Base-by-base conservation (phyloP, 176 grass and related monocot species). In the Phoenix dactylifera region DNA sequence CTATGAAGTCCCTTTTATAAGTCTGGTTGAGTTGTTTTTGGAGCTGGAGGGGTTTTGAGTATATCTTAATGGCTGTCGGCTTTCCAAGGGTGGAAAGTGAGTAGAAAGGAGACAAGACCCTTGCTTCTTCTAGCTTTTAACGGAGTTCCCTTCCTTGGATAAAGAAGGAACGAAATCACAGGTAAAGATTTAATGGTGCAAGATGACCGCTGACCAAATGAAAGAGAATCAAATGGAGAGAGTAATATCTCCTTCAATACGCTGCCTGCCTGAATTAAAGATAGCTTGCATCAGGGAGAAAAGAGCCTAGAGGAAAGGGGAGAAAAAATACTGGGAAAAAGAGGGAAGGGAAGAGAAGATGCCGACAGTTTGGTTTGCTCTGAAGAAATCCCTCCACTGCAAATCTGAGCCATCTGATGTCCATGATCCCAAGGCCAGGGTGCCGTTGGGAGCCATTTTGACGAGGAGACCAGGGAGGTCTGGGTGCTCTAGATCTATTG, bases 341-440 rank as follows among this genome's bases (percentile, higher is more conserved):
- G 59, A 55, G 60, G 54, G 66, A 44, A 57, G 6, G 44, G 68
- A 76, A 61, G 77, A 80, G 57, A 73, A 63, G 19, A 23, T 83
- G 49, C 93, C 93, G 19, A 88, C 81, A 22, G 85, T 88, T 50
- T 97, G 93, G 93, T 85, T 97, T 58, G 75, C 87, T 35, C 82
- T 97, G 1, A 97, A 85, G 73, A 87, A 64, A 63, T 97, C 93
- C 25, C 93, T 97, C 65, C 93, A 97, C 29, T 97, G 93, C 83
- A 86, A 77, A 58, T 92, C 93, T 0, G 78, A 64, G 57, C 87
- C 84, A n/a, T 88, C 84, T 14, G 93, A 97, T 28, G 93, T 97
- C 20, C 80, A 91, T 68, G 84, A 88, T 24, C 93, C 93, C 5
- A 74, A 78, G 68, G 67, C 81, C 52, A 90, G 79, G 72, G 51